phyloP scores from a whole-genome alignment of 2,329 filamentous ascomycete species.

The Cordyceps militaris region DNA sequence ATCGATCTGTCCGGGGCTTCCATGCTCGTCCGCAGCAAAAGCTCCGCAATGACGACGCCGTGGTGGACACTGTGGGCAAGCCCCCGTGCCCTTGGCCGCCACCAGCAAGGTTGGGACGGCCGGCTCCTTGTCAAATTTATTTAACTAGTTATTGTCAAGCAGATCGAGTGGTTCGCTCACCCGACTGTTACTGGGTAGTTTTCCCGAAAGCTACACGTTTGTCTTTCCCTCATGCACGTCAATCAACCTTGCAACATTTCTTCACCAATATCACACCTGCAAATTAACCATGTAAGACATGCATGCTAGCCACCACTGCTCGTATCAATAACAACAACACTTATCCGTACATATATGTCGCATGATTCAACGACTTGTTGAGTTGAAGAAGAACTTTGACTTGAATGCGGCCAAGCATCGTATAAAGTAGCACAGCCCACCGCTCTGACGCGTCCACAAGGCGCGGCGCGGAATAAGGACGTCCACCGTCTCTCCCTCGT shows the following conservation, averaged over 20 bases:
- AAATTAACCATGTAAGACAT: conserved; percentile 2
- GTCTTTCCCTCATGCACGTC: background rate
- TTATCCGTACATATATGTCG: too few relatives aligned
- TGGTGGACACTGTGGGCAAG: background rate
- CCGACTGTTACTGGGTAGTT: background rate
- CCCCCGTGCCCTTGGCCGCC: background rate
- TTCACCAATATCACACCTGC: background rate
- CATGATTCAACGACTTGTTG: background rate
- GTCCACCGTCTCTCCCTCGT: background rate
- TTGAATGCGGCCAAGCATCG: background rate
- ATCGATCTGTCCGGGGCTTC: conserved; percentile 3
- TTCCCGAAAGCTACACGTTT: background rate
- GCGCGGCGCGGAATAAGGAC: background rate
- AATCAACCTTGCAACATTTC: background rate
- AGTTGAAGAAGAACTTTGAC: background rate
- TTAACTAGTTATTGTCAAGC: background rate
- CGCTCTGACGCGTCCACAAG: background rate
- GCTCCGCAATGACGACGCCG: conserved; percentile 8
- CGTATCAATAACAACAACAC: background rate
- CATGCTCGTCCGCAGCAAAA: background rate
- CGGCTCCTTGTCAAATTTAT: background rate
- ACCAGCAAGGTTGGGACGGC: background rate
- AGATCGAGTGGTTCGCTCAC: background rate
- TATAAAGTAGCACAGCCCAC: background rate
- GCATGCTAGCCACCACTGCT: too few relatives aligned